A percentile compares a stretch with the other conserved stretches of the same genome.
These are phyloP conservation scores for Metrosideros polymorpha DNA, from an alignment of 441 rosid species.

Conservation along the genomic window DNA sequence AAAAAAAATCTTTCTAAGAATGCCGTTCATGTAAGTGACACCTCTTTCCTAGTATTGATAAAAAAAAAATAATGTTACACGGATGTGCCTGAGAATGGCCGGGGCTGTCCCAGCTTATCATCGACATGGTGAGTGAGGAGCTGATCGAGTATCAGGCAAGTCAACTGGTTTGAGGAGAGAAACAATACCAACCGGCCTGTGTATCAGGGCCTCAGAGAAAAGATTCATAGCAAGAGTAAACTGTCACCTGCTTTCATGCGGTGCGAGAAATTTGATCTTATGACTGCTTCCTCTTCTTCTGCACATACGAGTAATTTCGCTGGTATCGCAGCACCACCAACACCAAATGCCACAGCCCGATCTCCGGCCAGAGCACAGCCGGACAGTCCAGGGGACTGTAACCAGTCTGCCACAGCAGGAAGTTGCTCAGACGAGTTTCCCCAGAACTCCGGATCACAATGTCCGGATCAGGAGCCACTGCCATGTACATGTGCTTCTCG, in stretches of 20 bases:
- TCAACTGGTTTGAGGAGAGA: neutral
- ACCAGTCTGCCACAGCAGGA: slow-evolving; percentile 10
- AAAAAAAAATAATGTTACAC: neutral
- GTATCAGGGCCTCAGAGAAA: neutral
- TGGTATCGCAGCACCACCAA: slow-evolving; percentile 5
- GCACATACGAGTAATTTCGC: neutral
- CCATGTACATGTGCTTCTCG: neutral
- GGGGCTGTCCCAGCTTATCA: neutral
- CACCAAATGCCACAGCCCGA: slow-evolving; percentile 4
- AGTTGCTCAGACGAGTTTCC: slow-evolving; percentile 12
- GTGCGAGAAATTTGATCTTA: neutral
- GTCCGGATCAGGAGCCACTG: neutral
- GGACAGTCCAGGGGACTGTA: neutral
- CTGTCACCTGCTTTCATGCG: neutral
- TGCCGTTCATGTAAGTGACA: neutral
- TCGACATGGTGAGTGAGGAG: neutral
- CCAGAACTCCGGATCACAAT: neutral
- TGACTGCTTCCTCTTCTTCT: slow-evolving; percentile 7
- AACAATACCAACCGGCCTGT: neutral
- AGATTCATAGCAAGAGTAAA: neutral
- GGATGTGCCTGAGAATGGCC: neutral
- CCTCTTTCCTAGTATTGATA: neutral
- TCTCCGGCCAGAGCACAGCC: slow-evolving; percentile 1
- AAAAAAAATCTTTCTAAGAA: neutral
- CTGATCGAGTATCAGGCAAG: neutral